Evolutionary conservation across 2,329 filamentous ascomycete species (phyloP), one percentile per base, ranked within the genome.

Genomic region (Graphiopsis chlorocephala): DNA sequence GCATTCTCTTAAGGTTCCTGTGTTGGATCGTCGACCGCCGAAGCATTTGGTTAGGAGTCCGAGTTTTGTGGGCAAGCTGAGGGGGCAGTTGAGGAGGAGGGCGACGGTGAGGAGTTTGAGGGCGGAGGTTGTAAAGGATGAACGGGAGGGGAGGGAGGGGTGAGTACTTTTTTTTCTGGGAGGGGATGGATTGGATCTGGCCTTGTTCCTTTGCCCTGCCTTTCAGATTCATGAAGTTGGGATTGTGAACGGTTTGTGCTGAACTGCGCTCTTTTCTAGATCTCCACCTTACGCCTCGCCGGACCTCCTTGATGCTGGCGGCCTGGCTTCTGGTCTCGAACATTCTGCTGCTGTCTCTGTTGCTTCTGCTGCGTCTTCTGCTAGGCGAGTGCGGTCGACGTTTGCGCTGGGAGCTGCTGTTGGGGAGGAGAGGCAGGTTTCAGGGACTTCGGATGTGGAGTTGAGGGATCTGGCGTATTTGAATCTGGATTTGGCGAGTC

Each of bases 111-210:
- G 50, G 56, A 56, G 26, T 48, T 38, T 69, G 33, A 62, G 52
- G 15, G 63, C 35, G 15, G 67, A 66, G 47, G 56, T 62, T 31
- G 25, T 78, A 48, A 77, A 20, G 20, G 60, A 79, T 64, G 70
- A 72, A 67, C 31, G 53, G 61, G 64, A 15, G 53, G 61, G 53
- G 68, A 72, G 61, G 35, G 31, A 33, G 61, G 23, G 33, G 62
- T 64, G 61, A 64, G 61, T 63, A 7, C 5, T n/a, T 17, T n/a
- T 20, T n/a, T 26, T 5, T 28, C 26, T n/a, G n/a, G n/a, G n/a
- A n/a, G n/a, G n/a, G n/a, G n/a, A n/a, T n/a, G n/a, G n/a, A n/a
- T n/a, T n/a, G n/a, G n/a, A n/a, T n/a, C n/a, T n/a, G n/a, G n/a
- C n/a, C n/a, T n/a, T n/a, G n/a, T n/a, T n/a, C n/a, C n/a, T n/a